Evolutionary conservation across 495 filamentous ascomycete genomes (phyloP).

Genomic region (Halenospora varia): DNA sequence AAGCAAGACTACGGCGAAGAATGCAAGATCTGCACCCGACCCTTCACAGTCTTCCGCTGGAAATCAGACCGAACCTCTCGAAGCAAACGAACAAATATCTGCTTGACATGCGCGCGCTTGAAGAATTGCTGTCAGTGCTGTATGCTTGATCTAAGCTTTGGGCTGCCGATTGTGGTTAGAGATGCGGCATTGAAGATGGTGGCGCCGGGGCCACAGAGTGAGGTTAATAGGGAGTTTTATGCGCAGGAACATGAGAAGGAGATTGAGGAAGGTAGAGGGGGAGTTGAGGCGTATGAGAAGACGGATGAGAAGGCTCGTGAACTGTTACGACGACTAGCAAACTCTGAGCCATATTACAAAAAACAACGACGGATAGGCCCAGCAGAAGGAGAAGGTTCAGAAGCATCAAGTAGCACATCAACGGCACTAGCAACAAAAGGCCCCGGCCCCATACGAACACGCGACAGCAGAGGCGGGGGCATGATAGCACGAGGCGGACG

Average conservation of each 20-base stretch:
- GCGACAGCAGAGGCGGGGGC: constrained; percentile 50
- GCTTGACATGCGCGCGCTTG: constrained; percentile 88
- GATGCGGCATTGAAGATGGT: constrained; percentile 99
- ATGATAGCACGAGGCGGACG: constrained; percentile 30
- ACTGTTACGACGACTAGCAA: constrained; percentile 76
- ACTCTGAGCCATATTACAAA: constrained; percentile 91
- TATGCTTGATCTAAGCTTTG: constrained; percentile 96
- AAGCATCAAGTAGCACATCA: constrained; percentile 33
- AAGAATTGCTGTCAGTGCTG: constrained; percentile 99
- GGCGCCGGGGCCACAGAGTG: constrained; percentile 83
- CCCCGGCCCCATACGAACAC: constrained; percentile 67
- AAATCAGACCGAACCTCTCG: constrained; percentile 81
- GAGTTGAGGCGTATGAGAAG: constrained; percentile 85
- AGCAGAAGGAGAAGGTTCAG: constrained; percentile 46
- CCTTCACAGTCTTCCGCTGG: constrained; percentile 95
- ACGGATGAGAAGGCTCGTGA: constrained; percentile 94
- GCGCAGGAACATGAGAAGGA: constrained; percentile 95
- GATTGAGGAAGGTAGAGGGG: constrained; percentile 80
- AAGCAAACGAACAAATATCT: constrained; percentile 85
- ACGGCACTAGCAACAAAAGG: constrained; percentile 46
- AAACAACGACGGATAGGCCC: constrained; percentile 67
- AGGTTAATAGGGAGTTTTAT: constrained; percentile 94
- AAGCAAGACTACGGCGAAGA: constrained; percentile 83
- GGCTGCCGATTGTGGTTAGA: constrained; percentile 85
- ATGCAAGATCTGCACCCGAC: constrained; percentile 80